Conservation (phyloP, 2,329 filamentous ascomycete genomes). For the Microcyclospora tardicrescens region DNA sequence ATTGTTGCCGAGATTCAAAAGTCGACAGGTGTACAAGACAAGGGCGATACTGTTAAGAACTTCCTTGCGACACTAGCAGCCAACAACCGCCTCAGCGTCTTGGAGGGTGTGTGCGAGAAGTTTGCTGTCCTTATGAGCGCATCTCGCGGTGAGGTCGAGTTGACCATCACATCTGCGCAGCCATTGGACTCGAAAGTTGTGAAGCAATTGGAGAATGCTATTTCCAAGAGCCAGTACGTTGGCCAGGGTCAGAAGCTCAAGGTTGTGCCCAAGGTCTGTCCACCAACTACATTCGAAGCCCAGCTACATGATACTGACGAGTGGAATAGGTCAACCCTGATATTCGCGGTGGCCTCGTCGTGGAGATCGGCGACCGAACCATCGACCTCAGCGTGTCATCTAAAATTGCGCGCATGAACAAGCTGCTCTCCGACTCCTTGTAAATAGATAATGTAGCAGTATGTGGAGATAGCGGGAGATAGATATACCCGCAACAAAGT, state of each 20-base stretch:
- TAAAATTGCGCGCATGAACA: constrained; percentile 98
- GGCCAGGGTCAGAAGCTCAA: constrained; percentile 94
- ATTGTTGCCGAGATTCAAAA: constrained; percentile 83
- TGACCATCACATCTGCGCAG: constrained; percentile 82
- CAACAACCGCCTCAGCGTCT: constrained; percentile 84
- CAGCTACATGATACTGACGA: constrained; percentile 22
- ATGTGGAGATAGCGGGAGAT: background rate
- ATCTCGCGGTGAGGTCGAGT: constrained; percentile 81
- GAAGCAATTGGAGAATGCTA: constrained; percentile 69
- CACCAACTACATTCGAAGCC: background rate
- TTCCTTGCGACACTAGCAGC: constrained; percentile 81
- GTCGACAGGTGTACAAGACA: constrained; percentile 55
- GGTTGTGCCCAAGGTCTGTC: constrained; percentile 65
- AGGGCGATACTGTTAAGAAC: constrained; percentile 78
- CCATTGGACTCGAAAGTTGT: constrained; percentile 80
- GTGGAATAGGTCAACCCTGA: constrained; percentile 69
- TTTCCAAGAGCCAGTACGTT: constrained; percentile 80
- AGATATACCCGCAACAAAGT: background rate
- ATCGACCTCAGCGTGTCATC: constrained; percentile 93
- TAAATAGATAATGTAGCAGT: constrained; percentile 47
- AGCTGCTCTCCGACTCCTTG: constrained; percentile 90
- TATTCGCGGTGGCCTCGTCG: constrained; percentile 82
- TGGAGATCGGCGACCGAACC: constrained; percentile 94
- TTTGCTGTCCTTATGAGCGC: constrained; percentile 80
- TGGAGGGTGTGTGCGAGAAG: constrained; percentile 75